phyloP scores from a whole-genome alignment of 2,329 filamentous ascomycete genomes.

The Penicillium thymicola region DNA sequence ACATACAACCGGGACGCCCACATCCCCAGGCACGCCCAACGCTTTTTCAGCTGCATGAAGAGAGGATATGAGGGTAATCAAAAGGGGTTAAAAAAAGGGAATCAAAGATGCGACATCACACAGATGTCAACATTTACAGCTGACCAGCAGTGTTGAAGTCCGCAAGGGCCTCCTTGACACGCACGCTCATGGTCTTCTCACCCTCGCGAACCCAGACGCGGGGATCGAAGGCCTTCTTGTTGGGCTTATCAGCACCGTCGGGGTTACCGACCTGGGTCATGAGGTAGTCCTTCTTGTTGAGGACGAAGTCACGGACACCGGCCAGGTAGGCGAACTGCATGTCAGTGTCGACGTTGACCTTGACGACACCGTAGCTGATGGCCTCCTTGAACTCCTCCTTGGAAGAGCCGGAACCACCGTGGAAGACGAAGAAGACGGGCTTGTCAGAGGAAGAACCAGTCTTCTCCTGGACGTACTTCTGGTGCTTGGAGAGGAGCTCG shows the following conservation, averaged over 20 bases:
- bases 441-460: conserved; percentile 69
- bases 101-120: conserved; percentile 6
- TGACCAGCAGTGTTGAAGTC: conserved; percentile 87
- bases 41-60: conserved; percentile 20
- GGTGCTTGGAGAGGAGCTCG: conserved; percentile 94
- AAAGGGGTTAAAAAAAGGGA: conserved; percentile 10
- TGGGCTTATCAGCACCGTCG: conserved; percentile 93
- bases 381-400: conserved; percentile 89
- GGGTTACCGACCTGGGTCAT: conserved; percentile 86
- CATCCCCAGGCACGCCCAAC: conserved; percentile 19
- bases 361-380: conserved; percentile 91
- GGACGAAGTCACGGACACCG: conserved; percentile 91
- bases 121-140: conserved; percentile 55
- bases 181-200: conserved; percentile 91
- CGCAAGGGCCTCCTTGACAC: conserved; percentile 74
- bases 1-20: conserved; percentile 26
- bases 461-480: conserved; percentile 83
- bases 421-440: conserved; percentile 99
- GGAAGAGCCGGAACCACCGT: conserved; percentile 88
- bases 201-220: conserved; percentile 90
- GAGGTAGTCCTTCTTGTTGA: conserved; percentile 94
- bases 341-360: conserved; percentile 99
- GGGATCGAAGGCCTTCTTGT: conserved; percentile 94
- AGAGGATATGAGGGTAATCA: conserved; percentile 10
- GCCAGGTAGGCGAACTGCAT: conserved; percentile 91